These are phyloP conservation scores for Apiospora sp. DNA, from an alignment of 2,329 filamentous ascomycete species.

Conservation along the genomic window DNA sequence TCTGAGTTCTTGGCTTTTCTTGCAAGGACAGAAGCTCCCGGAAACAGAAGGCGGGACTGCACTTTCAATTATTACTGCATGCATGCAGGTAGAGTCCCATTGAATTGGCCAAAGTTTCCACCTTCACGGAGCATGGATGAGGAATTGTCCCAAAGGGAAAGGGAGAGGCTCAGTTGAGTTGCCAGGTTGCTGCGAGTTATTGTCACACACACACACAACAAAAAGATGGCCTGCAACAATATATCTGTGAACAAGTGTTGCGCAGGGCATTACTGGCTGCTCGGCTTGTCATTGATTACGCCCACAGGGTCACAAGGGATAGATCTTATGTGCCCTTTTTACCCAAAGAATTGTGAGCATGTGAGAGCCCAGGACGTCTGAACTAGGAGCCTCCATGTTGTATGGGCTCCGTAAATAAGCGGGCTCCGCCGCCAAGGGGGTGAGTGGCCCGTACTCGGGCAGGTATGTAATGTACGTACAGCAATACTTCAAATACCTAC, in stretches of 20 bases:
- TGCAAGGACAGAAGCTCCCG: not conserved
- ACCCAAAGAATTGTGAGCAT: conserved; percentile 19
- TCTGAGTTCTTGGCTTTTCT: not conserved
- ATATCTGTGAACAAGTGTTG: not conserved
- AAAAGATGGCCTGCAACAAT: not conserved
- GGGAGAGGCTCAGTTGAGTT: conserved; percentile 10
- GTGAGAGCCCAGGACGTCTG: conserved; percentile 23
- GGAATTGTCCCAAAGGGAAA: not conserved
- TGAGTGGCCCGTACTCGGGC: conserved; percentile 10
- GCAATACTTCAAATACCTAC: conserved; percentile 3
- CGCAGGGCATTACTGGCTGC: not conserved
- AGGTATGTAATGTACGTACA: conserved; percentile 8
- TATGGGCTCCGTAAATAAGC: conserved; percentile 25
- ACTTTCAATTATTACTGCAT: conserved; percentile 15
- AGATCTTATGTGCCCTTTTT: conserved; percentile 6
- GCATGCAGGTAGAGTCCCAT: conserved; percentile 17
- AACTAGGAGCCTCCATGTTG: conserved; percentile 25
- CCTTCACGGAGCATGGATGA: not conserved
- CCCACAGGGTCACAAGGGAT: conserved; percentile 23
- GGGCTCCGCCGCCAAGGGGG: conserved; percentile 18
- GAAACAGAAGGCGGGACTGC: conserved; percentile 27
- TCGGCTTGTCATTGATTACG: conserved; percentile 14
- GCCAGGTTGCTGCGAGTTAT: not conserved
- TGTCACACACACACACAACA: not conserved
- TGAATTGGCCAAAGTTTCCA: conserved; percentile 7